A percentile compares a stretch with the other conserved stretches of the same genome.
phyloP scores from a whole-genome alignment of 2,329 filamentous ascomycete species.

The Lizonia empirigonia region DNA sequence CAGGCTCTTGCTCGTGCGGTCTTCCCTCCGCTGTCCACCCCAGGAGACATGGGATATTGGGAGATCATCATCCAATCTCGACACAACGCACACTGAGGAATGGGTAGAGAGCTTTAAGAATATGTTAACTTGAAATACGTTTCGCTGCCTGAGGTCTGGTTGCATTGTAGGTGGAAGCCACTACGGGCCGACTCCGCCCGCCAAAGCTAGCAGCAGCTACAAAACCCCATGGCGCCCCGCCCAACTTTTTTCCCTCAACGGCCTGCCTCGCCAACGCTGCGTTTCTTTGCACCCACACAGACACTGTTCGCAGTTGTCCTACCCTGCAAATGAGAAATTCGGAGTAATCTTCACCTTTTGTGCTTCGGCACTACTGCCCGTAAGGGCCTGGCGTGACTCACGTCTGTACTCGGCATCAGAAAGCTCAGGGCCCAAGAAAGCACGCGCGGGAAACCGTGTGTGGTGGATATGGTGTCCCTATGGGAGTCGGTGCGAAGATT shows the following conservation, averaged over 20 bases:
- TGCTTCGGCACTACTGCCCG: constrained; percentile 68
- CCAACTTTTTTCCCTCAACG: constrained; percentile 62
- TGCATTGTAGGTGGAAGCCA: neutral
- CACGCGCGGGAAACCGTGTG: constrained; percentile 31
- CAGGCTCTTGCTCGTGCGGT: no score
- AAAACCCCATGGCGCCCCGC: constrained; percentile 37
- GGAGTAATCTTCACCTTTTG: constrained; percentile 85
- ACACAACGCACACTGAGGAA: no score
- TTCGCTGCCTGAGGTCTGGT: neutral
- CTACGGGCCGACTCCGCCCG: neutral
- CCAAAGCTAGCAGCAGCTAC: constrained; percentile 40
- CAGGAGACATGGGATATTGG: no score
- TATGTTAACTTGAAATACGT: no score
- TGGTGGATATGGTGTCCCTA: constrained; percentile 60
- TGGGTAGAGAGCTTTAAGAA: no score
- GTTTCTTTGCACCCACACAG: constrained; percentile 92
- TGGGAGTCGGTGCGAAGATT: constrained; percentile 96
- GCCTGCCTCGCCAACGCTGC: constrained; percentile 88
- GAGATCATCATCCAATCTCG: no score
- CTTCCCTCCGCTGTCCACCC: no score
- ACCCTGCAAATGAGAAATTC: constrained; percentile 93
- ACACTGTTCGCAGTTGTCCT: constrained; percentile 47
- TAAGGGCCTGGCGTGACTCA: constrained; percentile 84
- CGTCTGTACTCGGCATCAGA: constrained; percentile 91
- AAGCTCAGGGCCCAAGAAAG: constrained; percentile 68